phyloP scores from a whole-genome alignment of 192 early-diverging fungal species.

The Linnemannia elongata region DNA sequence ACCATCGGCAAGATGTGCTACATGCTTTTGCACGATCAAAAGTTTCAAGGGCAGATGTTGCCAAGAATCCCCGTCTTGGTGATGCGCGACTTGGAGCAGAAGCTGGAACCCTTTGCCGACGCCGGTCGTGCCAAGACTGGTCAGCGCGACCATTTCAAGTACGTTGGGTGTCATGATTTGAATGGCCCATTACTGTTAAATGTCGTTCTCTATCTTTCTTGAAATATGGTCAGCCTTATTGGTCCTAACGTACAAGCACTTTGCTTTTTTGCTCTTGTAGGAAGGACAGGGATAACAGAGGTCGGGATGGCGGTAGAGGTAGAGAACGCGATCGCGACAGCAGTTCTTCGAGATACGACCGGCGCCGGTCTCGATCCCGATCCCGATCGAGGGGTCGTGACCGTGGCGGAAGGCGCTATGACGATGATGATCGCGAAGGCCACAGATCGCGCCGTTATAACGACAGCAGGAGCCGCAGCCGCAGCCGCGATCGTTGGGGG shows the following conservation, averaged over 20 bases:
- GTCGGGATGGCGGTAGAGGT: slow-evolving; percentile 21
- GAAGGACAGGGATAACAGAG: slow-evolving; percentile 40
- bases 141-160: slow-evolving; percentile 51
- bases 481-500: slow-evolving; percentile 41
- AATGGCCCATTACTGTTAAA: too few relatives aligned
- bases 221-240: too few relatives aligned
- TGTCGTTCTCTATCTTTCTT: too few relatives aligned
- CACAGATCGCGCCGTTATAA: slow-evolving; percentile 34
- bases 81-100: slow-evolving; percentile 78
- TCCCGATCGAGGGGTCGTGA: slow-evolving; percentile 17
- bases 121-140: slow-evolving; percentile 37
- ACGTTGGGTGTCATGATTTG: neutral
- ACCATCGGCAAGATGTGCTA: slow-evolving; percentile 81
- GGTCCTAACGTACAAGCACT: neutral
- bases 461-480: slow-evolving; percentile 31
- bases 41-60: slow-evolving; percentile 84
- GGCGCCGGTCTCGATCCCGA: slow-evolving; percentile 33
- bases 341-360: slow-evolving; percentile 21
- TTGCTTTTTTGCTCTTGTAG: slow-evolving; percentile 5
- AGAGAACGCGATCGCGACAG: slow-evolving; percentile 29
- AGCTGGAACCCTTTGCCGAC: slow-evolving; percentile 67
- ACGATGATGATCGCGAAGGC: slow-evolving; percentile 35
- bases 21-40: slow-evolving; percentile 78
- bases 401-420: slow-evolving; percentile 27
- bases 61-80: slow-evolving; percentile 88